Conservation (phyloP, 257 asterid species). For the Nicotiana benthamiana region DNA sequence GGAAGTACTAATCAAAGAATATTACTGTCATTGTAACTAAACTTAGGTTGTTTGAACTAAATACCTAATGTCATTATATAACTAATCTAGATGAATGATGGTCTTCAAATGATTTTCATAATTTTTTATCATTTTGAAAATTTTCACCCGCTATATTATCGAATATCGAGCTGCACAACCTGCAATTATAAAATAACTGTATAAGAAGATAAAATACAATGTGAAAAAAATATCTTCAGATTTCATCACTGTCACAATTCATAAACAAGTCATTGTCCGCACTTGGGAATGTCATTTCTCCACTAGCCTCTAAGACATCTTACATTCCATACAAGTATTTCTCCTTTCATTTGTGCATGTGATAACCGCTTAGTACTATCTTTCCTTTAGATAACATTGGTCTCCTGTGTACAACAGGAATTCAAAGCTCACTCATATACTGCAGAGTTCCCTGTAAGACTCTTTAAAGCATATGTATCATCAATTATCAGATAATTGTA, state of each 20-base stretch:
- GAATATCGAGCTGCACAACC: no score
- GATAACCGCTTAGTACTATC: not conserved
- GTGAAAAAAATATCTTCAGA: no score
- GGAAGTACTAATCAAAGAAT: no score
- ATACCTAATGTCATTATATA: no score
- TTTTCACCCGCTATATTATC: no score
- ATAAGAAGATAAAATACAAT: no score
- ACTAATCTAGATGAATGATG: no score
- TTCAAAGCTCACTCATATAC: slow-evolving; percentile 93
- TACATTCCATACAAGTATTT: slow-evolving; percentile 74
- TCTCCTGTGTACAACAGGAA: slow-evolving; percentile 50
- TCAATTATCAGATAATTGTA: not conserved
- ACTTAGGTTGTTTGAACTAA: no score
- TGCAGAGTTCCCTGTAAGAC: slow-evolving; percentile 85
- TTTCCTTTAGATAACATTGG: slow-evolving; percentile 7
- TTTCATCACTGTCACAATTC: slow-evolving; percentile 45
- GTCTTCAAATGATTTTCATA: slow-evolving; percentile 29
- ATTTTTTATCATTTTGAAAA: slow-evolving; percentile 11
- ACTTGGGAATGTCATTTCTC: slow-evolving; percentile 87
- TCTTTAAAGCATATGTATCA: not conserved
- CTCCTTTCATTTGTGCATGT: not conserved
- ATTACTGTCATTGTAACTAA: no score
- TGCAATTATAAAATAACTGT: no score
- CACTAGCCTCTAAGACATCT: slow-evolving; percentile 77
- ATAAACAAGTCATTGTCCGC: slow-evolving; percentile 90